These are phyloP conservation scores for Petrea volubilis DNA, from an alignment of 257 asterid genomes.

Conservation along the genomic window DNA sequence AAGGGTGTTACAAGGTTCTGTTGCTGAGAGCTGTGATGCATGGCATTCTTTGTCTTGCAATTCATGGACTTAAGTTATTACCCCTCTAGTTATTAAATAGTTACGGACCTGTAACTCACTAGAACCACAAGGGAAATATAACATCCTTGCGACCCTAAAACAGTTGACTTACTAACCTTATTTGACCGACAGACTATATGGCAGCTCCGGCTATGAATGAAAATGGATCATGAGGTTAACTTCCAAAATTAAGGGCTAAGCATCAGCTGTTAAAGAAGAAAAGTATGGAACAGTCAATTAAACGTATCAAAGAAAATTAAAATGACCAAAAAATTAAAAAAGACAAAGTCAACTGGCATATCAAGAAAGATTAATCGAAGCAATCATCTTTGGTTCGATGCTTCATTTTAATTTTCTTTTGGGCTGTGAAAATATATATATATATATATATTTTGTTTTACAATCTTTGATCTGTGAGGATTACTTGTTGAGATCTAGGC, in stretches of 20 bases:
- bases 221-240: not conserved
- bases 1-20: not conserved
- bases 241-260: not conserved
- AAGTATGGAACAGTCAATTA: not conserved
- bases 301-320: not conserved
- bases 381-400: not conserved
- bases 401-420: not conserved
- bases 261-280: not conserved
- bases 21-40: not conserved
- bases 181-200: not conserved
- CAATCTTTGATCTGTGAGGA: not conserved
- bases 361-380: not conserved
- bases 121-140: constrained; percentile 2
- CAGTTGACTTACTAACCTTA: not conserved
- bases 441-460: not conserved
- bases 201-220: not conserved
- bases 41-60: constrained; percentile 9
- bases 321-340: not conserved
- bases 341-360: not conserved
- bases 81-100: not conserved
- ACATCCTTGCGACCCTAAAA: not conserved
- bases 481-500: constrained; percentile 4
- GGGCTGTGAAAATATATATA: not conserved
- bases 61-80: constrained; percentile 4
- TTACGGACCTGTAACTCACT: not conserved